A percentile compares a stretch with the other conserved stretches of the same genome.
Evolutionary conservation across 1,284 basidiomycete species (phyloP).

Genomic region (Boletellus dicymbophilus): DNA sequence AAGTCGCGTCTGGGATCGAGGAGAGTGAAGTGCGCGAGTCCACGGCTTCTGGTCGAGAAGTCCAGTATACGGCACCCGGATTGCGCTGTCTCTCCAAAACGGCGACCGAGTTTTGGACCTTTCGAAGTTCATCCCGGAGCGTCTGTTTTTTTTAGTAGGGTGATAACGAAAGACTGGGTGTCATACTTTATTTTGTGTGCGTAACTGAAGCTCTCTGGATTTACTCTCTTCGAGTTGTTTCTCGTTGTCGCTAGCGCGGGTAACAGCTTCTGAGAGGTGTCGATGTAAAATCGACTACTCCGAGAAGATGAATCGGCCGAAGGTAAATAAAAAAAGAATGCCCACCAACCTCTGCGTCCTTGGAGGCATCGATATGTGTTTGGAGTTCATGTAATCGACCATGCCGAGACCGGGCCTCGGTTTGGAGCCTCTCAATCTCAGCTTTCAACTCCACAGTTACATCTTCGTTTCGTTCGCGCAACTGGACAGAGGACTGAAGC

Average conservation of each 20-base stretch:
- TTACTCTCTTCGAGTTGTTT: conserved; percentile 65
- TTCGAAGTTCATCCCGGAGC: conserved; percentile 88
- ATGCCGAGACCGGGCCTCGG: conserved; percentile 48
- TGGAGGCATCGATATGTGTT: conserved; percentile 48
- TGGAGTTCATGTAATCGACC: conserved; percentile 50
- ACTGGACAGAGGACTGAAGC: conserved; percentile 58
- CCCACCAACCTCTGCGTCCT: conserved; percentile 58
- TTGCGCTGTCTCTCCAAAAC: conserved; percentile 88
- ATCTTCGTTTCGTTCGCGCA: conserved; percentile 60
- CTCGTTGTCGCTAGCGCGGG: conserved; percentile 50
- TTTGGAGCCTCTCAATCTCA: conserved; percentile 54
- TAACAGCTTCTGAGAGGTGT: conserved; percentile 46
- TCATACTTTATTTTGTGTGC: conserved; percentile 73
- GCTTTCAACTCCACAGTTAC: conserved; percentile 53
- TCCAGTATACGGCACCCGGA: conserved; percentile 94
- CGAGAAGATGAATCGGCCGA: background rate
- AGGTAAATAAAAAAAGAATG: background rate
- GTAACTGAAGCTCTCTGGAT: conserved; percentile 64
- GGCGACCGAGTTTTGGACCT: conserved; percentile 88
- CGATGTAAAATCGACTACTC: conserved; percentile 46
- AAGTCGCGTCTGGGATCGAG: conserved; percentile 43
- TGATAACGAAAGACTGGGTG: background rate
- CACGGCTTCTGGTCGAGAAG: conserved; percentile 44
- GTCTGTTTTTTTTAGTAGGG: conserved; percentile 48
- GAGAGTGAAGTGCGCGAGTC: conserved; percentile 50